These are phyloP conservation scores for Myrica gale DNA, from an alignment of 306 rosid species.

Conservation along the genomic window DNA sequence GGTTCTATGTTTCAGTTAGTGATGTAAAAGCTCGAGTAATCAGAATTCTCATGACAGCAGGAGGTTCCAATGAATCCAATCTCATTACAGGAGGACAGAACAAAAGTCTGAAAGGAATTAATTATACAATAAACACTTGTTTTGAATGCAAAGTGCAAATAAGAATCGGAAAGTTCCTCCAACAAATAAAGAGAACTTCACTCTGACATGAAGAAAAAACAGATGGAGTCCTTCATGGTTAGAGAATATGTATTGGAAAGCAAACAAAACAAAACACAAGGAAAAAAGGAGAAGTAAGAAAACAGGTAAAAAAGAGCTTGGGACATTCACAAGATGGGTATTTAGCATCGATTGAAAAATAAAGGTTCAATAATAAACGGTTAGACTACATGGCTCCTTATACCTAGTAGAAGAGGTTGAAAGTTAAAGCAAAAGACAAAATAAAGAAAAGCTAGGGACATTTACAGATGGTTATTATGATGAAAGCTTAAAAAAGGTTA, in stretches of 20 bases:
- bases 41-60: constrained; percentile 5
- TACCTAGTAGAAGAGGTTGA: not conserved
- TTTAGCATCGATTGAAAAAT: too few relatives aligned
- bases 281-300: too few relatives aligned
- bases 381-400: not conserved
- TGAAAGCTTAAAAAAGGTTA: not conserved
- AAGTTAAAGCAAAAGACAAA: not conserved
- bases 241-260: constrained; percentile 7
- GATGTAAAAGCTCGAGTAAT: constrained; percentile 19
- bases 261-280: not conserved
- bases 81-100: constrained; percentile 11
- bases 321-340: not conserved
- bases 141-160: constrained; percentile 21
- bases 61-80: constrained; percentile 23
- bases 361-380: not conserved
- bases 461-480: not conserved
- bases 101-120: constrained; percentile 14
- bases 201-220: not conserved
- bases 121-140: constrained; percentile 15
- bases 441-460: not conserved
- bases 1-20: constrained; percentile 9
- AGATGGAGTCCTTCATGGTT: not conserved
- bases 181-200: constrained; percentile 4
- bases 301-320: not conserved
- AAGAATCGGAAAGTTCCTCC: not conserved